phyloP scores from a whole-genome alignment of 768 basidiomycete genomes.

The Agaricus sinodeliciosus region DNA sequence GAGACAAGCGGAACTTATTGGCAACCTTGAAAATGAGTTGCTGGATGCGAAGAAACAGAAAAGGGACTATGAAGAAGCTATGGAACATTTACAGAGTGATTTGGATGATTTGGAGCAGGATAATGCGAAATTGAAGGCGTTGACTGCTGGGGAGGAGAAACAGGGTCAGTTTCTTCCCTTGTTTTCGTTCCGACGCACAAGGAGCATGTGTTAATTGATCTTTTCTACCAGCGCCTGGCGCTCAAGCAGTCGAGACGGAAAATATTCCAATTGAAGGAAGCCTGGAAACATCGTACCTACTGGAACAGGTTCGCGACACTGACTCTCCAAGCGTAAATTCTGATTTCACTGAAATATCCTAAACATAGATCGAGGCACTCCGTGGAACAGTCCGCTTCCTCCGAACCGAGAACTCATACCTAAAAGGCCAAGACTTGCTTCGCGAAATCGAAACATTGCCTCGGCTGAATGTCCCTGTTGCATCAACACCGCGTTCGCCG shows the following conservation, averaged over 20 bases:
- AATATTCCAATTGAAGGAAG: conserved; percentile 67
- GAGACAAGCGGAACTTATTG: conserved; percentile 81
- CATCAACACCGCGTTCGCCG: conserved; percentile 31
- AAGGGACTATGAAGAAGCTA: conserved; percentile 84
- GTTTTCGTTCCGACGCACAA: background rate
- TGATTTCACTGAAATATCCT: background rate
- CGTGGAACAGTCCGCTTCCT: conserved; percentile 88
- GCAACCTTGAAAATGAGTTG: conserved; percentile 76
- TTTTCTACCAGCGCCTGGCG: conserved; percentile 30
- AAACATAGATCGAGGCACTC: conserved; percentile 76
- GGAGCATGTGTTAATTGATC: background rate
- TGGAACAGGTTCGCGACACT: conserved; percentile 64
- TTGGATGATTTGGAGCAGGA: conserved; percentile 85
- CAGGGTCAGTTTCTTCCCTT: conserved; percentile 44
- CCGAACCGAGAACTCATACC: conserved; percentile 88
- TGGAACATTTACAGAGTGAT: conserved; percentile 89
- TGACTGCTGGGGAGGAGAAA: conserved; percentile 60
- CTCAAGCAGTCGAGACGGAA: conserved; percentile 52
- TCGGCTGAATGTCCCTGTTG: conserved; percentile 41
- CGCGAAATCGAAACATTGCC: conserved; percentile 74
- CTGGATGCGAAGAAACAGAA: conserved; percentile 83
- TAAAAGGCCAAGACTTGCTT: conserved; percentile 89
- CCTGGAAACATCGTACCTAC: conserved; percentile 79
- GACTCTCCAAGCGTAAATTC: background rate
- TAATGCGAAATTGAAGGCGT: conserved; percentile 71